Base-by-base conservation (phyloP, 2,329 filamentous ascomycete genomes). In the Alternaria brassicae region DNA sequence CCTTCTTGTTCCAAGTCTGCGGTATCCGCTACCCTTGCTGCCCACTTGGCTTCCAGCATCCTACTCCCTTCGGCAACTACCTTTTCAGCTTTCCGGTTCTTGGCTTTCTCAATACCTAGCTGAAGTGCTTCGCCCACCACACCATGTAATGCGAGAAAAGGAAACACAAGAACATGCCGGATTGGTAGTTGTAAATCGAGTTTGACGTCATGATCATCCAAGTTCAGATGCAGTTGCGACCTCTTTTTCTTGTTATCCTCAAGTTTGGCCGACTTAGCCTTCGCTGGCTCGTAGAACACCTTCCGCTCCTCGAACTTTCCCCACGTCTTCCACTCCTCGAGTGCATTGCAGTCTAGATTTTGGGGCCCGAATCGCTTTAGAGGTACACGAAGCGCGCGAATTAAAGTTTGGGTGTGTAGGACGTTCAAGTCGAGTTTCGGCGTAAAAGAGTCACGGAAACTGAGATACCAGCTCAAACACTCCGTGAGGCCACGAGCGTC, bases 381-480 rank as follows among this genome's bases (percentile, higher is more conserved):
- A 5, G 69, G 68, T 1, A 53, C 28, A 5, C 54, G 52, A 13
- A 73, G 56, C 0, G 68, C 71, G 3, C 67, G 60, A 2, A 66
- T 53, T 7, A 75, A 55, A 3, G 67, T 54, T 41, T 70, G 72
- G 2, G 66, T 60, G 32, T 75, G 72, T 36, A 74, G 56, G 0
- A 73, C 69, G 19, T 70, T 73, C 3, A 74, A 39, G 2, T 72
- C 56, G 0, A 75, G 60, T n/a, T 19, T 50, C 2, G 71, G 71
- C 0, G 54, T 65, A 36, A 73, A 74, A 1, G 50, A 50, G 13
- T 65, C 37, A 0, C 61, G 47, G 3, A 62, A 19, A 4, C 48
- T 21, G 7, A 69, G 42, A 34, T 69, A 74, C 72, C 70, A 74
- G 0, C 39, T 42, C 19, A 74, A 10, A 42, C 65, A 66, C 23